phyloP scores from a whole-genome alignment of 352 stramenopile species.

The Globisporangium radiosum region DNA sequence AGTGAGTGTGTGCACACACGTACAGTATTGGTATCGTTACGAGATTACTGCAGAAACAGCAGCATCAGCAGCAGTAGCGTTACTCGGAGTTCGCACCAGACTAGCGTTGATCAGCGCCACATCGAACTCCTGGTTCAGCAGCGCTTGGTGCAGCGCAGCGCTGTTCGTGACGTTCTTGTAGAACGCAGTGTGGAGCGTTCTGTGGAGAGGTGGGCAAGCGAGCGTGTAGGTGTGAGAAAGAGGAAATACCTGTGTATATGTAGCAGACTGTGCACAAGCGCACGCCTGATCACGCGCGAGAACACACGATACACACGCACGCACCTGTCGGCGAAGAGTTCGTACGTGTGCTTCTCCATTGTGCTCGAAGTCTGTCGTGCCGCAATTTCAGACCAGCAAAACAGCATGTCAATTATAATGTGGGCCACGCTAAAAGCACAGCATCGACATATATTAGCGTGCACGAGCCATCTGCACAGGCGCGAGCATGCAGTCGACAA shows the following conservation, averaged over 20 bases:
- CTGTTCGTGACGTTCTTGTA: slow-evolving; percentile 75
- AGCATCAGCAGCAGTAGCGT: neutral
- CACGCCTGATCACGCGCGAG: too few relatives aligned
- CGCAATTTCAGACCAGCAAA: too few relatives aligned
- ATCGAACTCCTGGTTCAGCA: slow-evolving; percentile 65
- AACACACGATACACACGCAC: neutral
- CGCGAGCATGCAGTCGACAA: too few relatives aligned
- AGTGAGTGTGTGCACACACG: too few relatives aligned
- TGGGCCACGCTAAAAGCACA: neutral
- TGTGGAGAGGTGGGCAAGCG: slow-evolving; percentile 6
- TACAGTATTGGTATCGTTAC: too few relatives aligned
- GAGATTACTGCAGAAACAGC: too few relatives aligned
- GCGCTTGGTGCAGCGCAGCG: slow-evolving; percentile 36
- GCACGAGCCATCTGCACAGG: too few relatives aligned
- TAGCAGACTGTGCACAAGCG: neutral
- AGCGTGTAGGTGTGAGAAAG: neutral
- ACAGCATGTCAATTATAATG: neutral
- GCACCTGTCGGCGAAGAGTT: slow-evolving; percentile 59
- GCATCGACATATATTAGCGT: too few relatives aligned
- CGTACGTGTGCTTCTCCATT: slow-evolving; percentile 58
- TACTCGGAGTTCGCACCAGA: slow-evolving; percentile 25
- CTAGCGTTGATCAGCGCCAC: slow-evolving; percentile 69
- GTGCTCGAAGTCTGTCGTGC: neutral
- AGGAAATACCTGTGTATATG: neutral
- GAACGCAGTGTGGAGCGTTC: slow-evolving; percentile 66